Percentiles rank a stretch among this genome's conserved stretches.
These are phyloP conservation scores for Ampelomyces quisqualis DNA, from an alignment of 2,329 filamentous ascomycete genomes.

Conservation along the genomic window DNA sequence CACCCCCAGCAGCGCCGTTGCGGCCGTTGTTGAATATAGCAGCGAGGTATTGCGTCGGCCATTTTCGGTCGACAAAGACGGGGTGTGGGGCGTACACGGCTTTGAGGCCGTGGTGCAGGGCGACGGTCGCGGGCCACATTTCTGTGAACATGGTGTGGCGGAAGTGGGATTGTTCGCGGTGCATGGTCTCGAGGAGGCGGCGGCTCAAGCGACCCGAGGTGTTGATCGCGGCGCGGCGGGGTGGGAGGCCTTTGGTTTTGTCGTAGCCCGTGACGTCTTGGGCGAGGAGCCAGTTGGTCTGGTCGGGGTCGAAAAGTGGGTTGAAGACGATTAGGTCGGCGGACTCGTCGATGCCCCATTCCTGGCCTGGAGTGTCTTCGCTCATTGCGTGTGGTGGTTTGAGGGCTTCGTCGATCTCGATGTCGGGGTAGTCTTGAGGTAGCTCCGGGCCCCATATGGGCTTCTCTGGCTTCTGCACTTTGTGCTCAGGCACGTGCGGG, in stretches of 20 bases:
- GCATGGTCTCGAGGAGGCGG: conserved; percentile 69
- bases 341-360: conserved; percentile 69
- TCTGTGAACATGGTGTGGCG: conserved; percentile 75
- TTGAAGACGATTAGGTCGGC: conserved; percentile 78
- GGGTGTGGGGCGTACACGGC: conserved; percentile 66
- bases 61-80: conserved; percentile 58
- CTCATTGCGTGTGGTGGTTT: conserved; percentile 59
- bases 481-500: conserved; percentile 46
- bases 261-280: conserved; percentile 71
- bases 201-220: conserved; percentile 69
- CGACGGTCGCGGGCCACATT: conserved; percentile 73
- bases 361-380: conserved; percentile 50
- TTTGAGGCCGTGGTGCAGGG: conserved; percentile 75
- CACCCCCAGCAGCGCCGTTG: conserved; percentile 53
- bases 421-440: conserved; percentile 46
- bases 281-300: conserved; percentile 72
- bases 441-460: conserved; percentile 53
- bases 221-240: conserved; percentile 70
- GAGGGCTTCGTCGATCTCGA: conserved; percentile 56
- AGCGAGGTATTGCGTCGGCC: conserved; percentile 56
- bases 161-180: conserved; percentile 68
- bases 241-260: conserved; percentile 55
- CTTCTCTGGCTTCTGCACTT: conserved; percentile 45
- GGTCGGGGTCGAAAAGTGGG: conserved; percentile 70
- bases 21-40: conserved; percentile 59